Evolutionary conservation across 306 rosid genomes (phyloP).

Genomic region (Corylus heterophylla): DNA sequence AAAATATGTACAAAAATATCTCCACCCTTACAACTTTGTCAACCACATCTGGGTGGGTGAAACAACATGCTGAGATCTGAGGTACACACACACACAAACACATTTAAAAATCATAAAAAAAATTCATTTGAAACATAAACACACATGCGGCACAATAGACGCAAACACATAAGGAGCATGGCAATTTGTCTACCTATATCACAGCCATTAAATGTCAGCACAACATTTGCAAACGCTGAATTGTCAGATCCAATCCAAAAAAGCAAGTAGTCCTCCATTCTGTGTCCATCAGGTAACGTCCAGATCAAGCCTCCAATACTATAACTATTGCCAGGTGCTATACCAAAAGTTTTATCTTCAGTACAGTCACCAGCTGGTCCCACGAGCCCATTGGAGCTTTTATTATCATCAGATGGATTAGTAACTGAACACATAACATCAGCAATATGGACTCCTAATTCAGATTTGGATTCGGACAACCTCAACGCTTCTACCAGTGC

Average conservation of each 20-base stretch:
- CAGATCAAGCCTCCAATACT: constrained; percentile 78
- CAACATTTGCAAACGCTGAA: constrained; percentile 82
- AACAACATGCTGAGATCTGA: not conserved
- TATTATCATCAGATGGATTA: constrained; percentile 54
- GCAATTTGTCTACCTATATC: constrained; percentile 66
- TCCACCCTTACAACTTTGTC: not conserved
- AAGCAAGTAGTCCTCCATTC: constrained; percentile 69
- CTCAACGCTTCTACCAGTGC: constrained; percentile 37
- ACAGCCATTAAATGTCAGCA: constrained; percentile 76
- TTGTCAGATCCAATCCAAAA: constrained; percentile 85
- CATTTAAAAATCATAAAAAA: constrained; percentile 8
- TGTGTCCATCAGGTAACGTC: constrained; percentile 59
- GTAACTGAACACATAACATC: constrained; percentile 55
- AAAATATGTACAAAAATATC: not conserved
- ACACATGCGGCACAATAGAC: not conserved
- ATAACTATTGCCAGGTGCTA: constrained; percentile 31
- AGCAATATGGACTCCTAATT: constrained; percentile 56
- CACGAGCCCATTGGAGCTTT: constrained; percentile 33
- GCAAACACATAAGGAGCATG: not conserved
- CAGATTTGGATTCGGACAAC: constrained; percentile 24
- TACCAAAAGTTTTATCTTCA: constrained; percentile 30
- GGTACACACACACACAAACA: not conserved
- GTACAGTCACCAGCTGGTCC: constrained; percentile 31
- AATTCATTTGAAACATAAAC: not conserved
- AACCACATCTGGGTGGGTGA: not conserved